Conservation (phyloP, 2,329 filamentous ascomycete species). For the Gaeumannomyces tritici region DNA sequence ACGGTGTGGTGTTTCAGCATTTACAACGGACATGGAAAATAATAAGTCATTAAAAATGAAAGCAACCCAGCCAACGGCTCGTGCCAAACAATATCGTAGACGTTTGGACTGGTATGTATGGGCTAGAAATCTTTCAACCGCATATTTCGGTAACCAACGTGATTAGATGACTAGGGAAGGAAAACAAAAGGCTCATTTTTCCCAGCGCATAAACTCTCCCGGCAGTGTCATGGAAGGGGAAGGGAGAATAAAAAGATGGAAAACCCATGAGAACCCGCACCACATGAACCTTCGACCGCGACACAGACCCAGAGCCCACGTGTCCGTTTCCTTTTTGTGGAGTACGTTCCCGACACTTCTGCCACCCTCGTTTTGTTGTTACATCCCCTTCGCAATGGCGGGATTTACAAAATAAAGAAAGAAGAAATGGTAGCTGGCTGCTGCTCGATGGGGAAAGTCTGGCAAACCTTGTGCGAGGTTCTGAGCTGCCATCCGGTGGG, state of each 20-base stretch:
- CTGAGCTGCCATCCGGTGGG: background rate
- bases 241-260: background rate
- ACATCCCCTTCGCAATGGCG: background rate
- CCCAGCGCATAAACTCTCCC: background rate
- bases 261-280: background rate
- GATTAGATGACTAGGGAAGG: background rate
- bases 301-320: background rate
- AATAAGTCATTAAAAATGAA: background rate
- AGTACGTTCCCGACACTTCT: background rate
- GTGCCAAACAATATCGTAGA: background rate
- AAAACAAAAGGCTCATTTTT: background rate
- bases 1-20: background rate
- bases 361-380: background rate
- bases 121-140: background rate
- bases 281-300: background rate
- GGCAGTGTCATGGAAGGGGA: background rate
- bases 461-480: background rate
- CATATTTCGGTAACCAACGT: background rate
- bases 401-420: background rate
- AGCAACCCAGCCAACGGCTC: background rate
- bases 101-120: background rate
- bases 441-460: background rate
- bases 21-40: background rate
- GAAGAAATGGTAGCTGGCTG: background rate
- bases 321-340: background rate